These are phyloP conservation scores for Arthrobotrys conoides DNA, from an alignment of 2,329 filamentous ascomycete species.

Conservation along the genomic window DNA sequence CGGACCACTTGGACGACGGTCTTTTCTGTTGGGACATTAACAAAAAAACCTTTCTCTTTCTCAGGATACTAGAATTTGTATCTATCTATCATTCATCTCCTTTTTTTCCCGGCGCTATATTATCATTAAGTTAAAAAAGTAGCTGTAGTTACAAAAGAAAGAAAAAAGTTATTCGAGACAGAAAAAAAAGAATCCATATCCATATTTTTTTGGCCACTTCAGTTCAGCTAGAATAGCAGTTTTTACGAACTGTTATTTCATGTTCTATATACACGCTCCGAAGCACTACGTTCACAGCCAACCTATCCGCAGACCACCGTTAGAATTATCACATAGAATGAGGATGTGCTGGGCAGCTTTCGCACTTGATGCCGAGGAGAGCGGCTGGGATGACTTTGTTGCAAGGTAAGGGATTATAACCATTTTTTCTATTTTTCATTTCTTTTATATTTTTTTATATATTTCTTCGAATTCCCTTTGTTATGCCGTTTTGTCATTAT, in stretches of 20 bases:
- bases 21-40: constrained; percentile 41
- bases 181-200: constrained; percentile 29
- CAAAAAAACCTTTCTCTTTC: constrained; percentile 24
- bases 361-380: constrained; percentile 59
- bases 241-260: constrained; percentile 28
- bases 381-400: constrained; percentile 59
- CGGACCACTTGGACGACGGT: constrained; percentile 27
- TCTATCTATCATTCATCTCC: constrained; percentile 2
- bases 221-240: constrained; percentile 10
- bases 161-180: constrained; percentile 23
- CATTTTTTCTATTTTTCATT: constrained; percentile 22
- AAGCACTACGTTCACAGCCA: constrained; percentile 38
- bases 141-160: constrained; percentile 18
- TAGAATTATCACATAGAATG: constrained; percentile 59
- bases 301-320: constrained; percentile 57
- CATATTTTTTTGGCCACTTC: constrained; percentile 6
- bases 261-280: constrained; percentile 56
- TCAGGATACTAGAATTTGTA: constrained; percentile 31
- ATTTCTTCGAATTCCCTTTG: constrained; percentile 14
- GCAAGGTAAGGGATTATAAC: constrained; percentile 53
- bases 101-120: neutral
- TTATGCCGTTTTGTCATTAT: constrained; percentile 4
- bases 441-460: neutral
- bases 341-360: constrained; percentile 61
- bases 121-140: constrained; percentile 6